Evolutionary conservation across 805 yeast species (phyloP).

Genomic region (Kodamaea kakaduensis): DNA sequence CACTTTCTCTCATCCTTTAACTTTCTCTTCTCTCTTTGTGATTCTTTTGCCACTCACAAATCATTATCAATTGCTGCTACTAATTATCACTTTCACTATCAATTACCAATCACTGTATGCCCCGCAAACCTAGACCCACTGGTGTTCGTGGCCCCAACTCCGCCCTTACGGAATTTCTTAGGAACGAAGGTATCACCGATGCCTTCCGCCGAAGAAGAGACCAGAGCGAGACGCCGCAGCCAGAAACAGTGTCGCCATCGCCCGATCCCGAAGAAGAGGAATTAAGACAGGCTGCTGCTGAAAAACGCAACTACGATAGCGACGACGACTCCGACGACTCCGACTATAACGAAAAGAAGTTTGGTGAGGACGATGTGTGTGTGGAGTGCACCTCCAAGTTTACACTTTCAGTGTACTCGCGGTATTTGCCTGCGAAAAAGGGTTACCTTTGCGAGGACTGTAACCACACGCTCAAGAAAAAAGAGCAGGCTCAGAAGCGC

Average conservation of each 20-base stretch:
- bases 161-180: conserved; percentile 82
- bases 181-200: conserved; percentile 87
- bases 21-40: no score
- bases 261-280: conserved; percentile 27
- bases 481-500: conserved; percentile 43
- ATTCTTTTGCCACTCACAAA: no score
- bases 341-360: conserved; percentile 14
- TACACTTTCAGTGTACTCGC: conserved; percentile 62
- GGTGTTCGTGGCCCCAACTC: conserved; percentile 65
- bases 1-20: no score
- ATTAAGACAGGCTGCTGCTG: conserved; percentile 8
- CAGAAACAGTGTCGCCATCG: conserved; percentile 20
- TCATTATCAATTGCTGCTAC: no score
- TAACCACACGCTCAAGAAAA: conserved; percentile 38
- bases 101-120: no score
- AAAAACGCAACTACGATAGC: conserved; percentile 10
- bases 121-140: conserved; percentile 6
- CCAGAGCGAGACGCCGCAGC: conserved; percentile 5
- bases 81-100: no score
- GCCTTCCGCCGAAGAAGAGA: conserved; percentile 50
- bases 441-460: conserved; percentile 70
- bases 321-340: conserved; percentile 25
- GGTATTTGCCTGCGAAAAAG: conserved; percentile 44
- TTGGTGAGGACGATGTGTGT: conserved; percentile 58
- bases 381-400: conserved; percentile 59